Conservation (phyloP, 345 rosid species). For the Eucalyptus tenuipes region DNA sequence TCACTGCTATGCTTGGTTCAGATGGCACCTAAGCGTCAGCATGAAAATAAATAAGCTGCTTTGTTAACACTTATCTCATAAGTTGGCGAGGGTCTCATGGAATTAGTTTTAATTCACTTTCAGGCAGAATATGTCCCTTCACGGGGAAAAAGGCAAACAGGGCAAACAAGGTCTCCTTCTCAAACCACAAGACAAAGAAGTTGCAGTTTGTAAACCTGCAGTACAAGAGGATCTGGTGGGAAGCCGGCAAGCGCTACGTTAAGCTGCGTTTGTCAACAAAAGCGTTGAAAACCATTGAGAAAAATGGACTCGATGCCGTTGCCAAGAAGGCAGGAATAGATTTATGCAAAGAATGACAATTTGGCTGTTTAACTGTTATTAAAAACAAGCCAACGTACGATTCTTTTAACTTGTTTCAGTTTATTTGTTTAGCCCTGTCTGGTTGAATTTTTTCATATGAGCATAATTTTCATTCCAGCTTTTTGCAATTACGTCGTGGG, state of each 20-base stretch:
- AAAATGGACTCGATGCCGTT: constrained; percentile 90
- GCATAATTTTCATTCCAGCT: not conserved
- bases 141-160: constrained; percentile 91
- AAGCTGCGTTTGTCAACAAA: constrained; percentile 79
- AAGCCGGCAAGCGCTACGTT: constrained; percentile 77
- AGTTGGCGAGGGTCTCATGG: not conserved
- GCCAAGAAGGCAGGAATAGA: constrained; percentile 96
- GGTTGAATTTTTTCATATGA: not conserved
- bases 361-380: not conserved
- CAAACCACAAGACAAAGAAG: constrained; percentile 94
- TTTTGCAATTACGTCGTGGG: too few species aligned
- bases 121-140: constrained; percentile 88
- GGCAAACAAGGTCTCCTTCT: constrained; percentile 88
- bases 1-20: not conserved
- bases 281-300: constrained; percentile 89
- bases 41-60: not conserved
- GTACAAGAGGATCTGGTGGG: constrained; percentile 95
- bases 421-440: not conserved
- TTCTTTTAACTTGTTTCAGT: not conserved
- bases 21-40: not conserved
- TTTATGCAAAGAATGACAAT: constrained; percentile 45
- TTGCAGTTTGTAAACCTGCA: constrained; percentile 88
- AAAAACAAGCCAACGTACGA: not conserved
- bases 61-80: not conserved
- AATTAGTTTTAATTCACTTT: not conserved